Evolutionary conservation across 805 yeast species (phyloP).

Genomic region (Suhomyces emberorum): DNA sequence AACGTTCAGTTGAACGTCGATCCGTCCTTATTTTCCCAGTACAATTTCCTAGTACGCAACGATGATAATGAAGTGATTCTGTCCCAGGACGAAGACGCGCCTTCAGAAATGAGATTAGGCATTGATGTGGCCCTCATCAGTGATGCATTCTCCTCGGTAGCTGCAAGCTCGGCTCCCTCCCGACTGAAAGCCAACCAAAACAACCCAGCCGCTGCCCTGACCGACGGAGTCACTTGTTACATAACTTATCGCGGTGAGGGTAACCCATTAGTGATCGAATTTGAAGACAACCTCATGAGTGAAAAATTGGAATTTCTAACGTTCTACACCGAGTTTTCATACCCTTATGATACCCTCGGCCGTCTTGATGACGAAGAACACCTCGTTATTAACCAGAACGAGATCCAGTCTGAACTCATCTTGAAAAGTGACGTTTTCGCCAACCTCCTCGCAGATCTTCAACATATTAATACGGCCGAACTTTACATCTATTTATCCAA

Average conservation of each 20-base stretch:
- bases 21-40: constrained; percentile 33
- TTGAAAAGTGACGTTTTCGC: constrained; percentile 37
- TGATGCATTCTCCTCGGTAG: constrained; percentile 35
- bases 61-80: constrained; percentile 3
- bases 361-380: constrained; percentile 17
- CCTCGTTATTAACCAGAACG: constrained; percentile 26
- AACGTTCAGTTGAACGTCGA: constrained; percentile 36
- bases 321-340: constrained; percentile 26
- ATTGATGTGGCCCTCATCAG: constrained; percentile 34
- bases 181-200: constrained; percentile 19
- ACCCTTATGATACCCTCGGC: constrained; percentile 18
- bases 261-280: constrained; percentile 36
- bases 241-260: constrained; percentile 40
- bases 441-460: constrained; percentile 34
- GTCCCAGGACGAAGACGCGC: neutral
- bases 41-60: constrained; percentile 17
- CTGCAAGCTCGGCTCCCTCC: constrained; percentile 14
- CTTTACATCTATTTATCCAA: constrained; percentile 31
- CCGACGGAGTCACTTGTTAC: constrained; percentile 30
- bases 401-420: constrained; percentile 34
- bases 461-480: constrained; percentile 34
- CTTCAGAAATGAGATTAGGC: constrained; percentile 23
- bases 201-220: neutral
- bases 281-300: constrained; percentile 38
- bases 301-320: constrained; percentile 43